phyloP scores from a whole-genome alignment of 805 yeast species.

The Saturnispora galanensis region DNA sequence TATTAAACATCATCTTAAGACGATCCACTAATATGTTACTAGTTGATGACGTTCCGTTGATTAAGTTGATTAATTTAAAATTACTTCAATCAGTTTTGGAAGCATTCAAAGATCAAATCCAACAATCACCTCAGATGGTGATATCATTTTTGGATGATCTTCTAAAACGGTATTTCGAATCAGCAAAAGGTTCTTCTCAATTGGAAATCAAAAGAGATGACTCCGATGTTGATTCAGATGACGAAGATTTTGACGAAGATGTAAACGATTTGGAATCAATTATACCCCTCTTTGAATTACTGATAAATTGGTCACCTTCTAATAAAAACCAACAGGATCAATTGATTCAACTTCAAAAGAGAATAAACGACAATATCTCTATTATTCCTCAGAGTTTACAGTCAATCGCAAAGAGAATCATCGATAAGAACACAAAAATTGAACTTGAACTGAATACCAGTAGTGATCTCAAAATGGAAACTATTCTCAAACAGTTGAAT shows the following conservation, averaged over 20 bases:
- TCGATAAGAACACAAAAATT: not conserved
- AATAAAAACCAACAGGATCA: slow-evolving; percentile 5
- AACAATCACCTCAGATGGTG: slow-evolving; percentile 28
- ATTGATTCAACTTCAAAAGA: slow-evolving; percentile 10
- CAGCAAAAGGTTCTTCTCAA: not conserved
- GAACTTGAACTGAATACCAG: slow-evolving; percentile 13
- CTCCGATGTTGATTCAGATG: slow-evolving; percentile 29
- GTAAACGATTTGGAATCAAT: slow-evolving; percentile 26
- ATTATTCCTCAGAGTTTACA: slow-evolving; percentile 4
- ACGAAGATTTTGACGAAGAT: slow-evolving; percentile 28
- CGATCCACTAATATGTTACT: slow-evolving; percentile 48
- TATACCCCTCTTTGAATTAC: slow-evolving; percentile 9
- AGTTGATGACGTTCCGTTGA: slow-evolving; percentile 37
- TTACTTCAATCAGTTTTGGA: slow-evolving; percentile 53
- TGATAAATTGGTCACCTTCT: slow-evolving; percentile 2
- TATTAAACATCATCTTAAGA: slow-evolving; percentile 43
- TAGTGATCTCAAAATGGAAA: slow-evolving; percentile 34
- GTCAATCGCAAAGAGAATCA: slow-evolving; percentile 3
- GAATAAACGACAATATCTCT: not conserved
- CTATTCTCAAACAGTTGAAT: slow-evolving; percentile 57
- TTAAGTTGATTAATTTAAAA: slow-evolving; percentile 49
- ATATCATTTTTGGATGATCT: slow-evolving; percentile 8
- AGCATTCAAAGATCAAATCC: slow-evolving; percentile 45
- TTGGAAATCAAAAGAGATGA: slow-evolving; percentile 10
- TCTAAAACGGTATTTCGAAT: slow-evolving; percentile 3